Base-by-base conservation (phyloP, 75 land plant genomes). In the Pinus tabuliformis region DNA sequence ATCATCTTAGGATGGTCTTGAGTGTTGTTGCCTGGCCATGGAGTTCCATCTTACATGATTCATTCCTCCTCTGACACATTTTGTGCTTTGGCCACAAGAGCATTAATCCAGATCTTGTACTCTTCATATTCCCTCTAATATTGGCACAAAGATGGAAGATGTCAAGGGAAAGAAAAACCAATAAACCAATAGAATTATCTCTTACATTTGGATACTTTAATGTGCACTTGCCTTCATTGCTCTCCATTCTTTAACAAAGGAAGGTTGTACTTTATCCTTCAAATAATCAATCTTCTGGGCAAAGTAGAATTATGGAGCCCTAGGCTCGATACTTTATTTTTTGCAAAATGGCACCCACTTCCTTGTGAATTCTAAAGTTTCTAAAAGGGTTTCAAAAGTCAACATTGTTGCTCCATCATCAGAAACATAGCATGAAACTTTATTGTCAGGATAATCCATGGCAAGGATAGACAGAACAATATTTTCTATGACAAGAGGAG, bases 291-390 rank as follows among this genome's bases (percentile, higher is more conserved):
- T 92, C 83, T 94, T 94, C 62, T 92, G 95, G 26, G 90, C 88
- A 78, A 94, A 94, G 70, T 94, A 94, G 77, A 88, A 87, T 59
- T 94, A 95, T 68, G 97, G 97, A 61, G 97, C 97, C 76, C 97
- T 83, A 17, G 95, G 97, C 73, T 94, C 95, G 80, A 94, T 92
- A 73, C 75, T 92, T 78, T 86, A 87, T 79, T 92, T 94, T 88
- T 94, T 94, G 84, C 93, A 91, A 57, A 94, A 94, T 16, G 97
- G 97, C 7, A 94, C 97, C 97, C 97, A 94, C 74, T 90, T 94
- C 77, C 92, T 83, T 39, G 95, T 91, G 83, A 94, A 94, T 76
- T 94, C 95, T 30, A 95, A 95, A 78, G 97, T 94, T 82, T 94
- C 95, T 59, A 95, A 90, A 42, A 94, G 88, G 60, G 90, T 60